Conservation (phyloP, 2,329 filamentous ascomycete species). For the Hypoxylon sp. region DNA sequence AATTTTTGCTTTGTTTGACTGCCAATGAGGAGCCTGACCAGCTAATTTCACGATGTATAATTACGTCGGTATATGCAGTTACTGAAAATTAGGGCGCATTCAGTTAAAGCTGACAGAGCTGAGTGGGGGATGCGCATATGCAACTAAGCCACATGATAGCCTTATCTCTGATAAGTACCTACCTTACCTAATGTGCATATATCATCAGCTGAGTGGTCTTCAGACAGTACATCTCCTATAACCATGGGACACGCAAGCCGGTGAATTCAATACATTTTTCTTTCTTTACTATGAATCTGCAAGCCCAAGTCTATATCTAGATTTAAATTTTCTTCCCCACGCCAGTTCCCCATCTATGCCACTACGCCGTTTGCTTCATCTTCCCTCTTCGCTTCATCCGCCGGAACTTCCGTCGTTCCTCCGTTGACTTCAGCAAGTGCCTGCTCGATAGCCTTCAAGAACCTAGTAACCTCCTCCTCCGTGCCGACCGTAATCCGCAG, state of each 20-base stretch:
- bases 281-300: not conserved
- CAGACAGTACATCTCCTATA: not conserved
- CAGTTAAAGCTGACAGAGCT: not conserved
- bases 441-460: slow-evolving; percentile 75
- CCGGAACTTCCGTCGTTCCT: slow-evolving; percentile 30
- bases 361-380: slow-evolving; percentile 54
- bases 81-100: not conserved
- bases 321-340: not conserved
- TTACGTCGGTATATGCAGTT: slow-evolving; percentile 33
- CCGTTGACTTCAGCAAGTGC: slow-evolving; percentile 62
- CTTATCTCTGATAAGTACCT: not conserved
- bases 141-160: slow-evolving; percentile 15
- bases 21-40: slow-evolving; percentile 6
- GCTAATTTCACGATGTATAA: slow-evolving; percentile 25
- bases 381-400: slow-evolving; percentile 55
- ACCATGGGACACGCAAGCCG: not conserved
- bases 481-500: slow-evolving; percentile 94
- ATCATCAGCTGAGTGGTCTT: not conserved
- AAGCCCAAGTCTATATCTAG: not conserved
- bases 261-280: not conserved
- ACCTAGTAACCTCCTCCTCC: slow-evolving; percentile 83
- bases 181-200: too few species aligned
- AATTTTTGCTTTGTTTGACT: not conserved
- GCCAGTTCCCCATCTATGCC: slow-evolving; percentile 46
- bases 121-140: slow-evolving; percentile 29